These are phyloP conservation scores for Talaromyces wortmannii DNA, from an alignment of 495 filamentous ascomycete genomes.

Conservation along the genomic window DNA sequence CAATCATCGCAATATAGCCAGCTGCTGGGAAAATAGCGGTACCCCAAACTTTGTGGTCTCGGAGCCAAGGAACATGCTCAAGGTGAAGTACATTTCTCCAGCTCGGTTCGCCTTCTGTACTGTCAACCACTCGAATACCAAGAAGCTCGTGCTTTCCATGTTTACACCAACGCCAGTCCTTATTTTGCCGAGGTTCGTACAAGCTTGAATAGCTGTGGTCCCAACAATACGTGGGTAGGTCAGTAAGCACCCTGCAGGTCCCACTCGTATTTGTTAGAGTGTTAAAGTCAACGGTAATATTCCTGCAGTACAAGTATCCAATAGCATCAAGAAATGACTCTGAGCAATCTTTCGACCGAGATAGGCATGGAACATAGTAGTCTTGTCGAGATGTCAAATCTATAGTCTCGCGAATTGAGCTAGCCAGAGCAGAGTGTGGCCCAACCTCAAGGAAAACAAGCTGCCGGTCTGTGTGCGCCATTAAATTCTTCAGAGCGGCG, in stretches of 20 bases:
- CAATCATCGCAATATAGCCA: conserved; percentile 38
- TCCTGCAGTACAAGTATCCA: conserved; percentile 43
- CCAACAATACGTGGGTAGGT: conserved; percentile 35
- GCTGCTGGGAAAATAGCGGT: conserved; percentile 35
- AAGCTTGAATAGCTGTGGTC: conserved; percentile 20
- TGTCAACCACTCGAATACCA: conserved; percentile 15
- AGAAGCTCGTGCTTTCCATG: conserved; percentile 28
- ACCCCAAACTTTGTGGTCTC: conserved; percentile 38
- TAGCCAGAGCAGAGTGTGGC: conserved; percentile 51
- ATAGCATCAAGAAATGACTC: no score
- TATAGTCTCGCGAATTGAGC: no score
- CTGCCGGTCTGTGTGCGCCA: no score
- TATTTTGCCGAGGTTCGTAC: conserved; percentile 20
- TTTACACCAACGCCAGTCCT: conserved; percentile 19
- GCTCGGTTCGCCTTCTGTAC: conserved; percentile 14
- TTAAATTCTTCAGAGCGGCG: conserved; percentile 8
- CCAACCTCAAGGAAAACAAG: conserved; percentile 54
- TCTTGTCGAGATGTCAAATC: no score
- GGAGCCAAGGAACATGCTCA: conserved; percentile 17
- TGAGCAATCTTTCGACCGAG: no score
- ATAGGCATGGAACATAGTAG: no score
- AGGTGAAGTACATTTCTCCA: conserved; percentile 35
- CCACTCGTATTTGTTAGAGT: not conserved
- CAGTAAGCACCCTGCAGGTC: no score
- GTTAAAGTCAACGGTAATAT: conserved; percentile 8